phyloP scores from a whole-genome alignment of 2,329 filamentous ascomycete species.

The Mycogone perniciosa region DNA sequence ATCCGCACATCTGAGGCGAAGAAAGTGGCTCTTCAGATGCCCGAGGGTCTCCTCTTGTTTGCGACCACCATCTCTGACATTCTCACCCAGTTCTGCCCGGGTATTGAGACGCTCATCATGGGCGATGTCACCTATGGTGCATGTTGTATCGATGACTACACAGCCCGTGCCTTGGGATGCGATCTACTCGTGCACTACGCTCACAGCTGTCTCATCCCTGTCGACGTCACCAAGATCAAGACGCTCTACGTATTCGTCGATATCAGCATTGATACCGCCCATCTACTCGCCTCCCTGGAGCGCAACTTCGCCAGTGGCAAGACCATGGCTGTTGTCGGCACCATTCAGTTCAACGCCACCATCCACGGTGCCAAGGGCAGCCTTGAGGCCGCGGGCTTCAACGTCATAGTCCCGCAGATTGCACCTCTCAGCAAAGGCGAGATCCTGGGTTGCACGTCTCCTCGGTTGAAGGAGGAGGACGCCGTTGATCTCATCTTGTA shows the following conservation, averaged over 20 bases:
- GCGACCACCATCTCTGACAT: constrained; percentile 98
- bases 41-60: constrained; percentile 89
- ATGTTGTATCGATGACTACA: constrained; percentile 98
- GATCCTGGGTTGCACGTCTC: constrained; percentile 95
- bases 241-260: constrained; percentile 98
- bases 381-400: constrained; percentile 79
- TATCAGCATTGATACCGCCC: constrained; percentile 87
- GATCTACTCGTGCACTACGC: constrained; percentile 95
- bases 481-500: constrained; percentile 76
- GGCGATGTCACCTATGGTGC: constrained; percentile 98
- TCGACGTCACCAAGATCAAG: constrained; percentile 94
- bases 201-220: constrained; percentile 91
- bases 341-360: constrained; percentile 97
- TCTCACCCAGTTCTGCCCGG: constrained; percentile 86
- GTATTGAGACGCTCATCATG: constrained; percentile 93
- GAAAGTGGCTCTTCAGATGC: constrained; percentile 91
- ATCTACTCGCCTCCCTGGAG: constrained; percentile 79
- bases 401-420: constrained; percentile 83
- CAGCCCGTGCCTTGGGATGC: constrained; percentile 85
- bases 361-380: constrained; percentile 76
- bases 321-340: constrained; percentile 87
- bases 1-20: constrained; percentile 75
- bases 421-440: constrained; percentile 89
- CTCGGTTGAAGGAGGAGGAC: constrained; percentile 53
- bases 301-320: constrained; percentile 82